These are phyloP conservation scores for Xanthoconium purpureum DNA, from an alignment of 768 basidiomycete genomes.

Conservation along the genomic window DNA sequence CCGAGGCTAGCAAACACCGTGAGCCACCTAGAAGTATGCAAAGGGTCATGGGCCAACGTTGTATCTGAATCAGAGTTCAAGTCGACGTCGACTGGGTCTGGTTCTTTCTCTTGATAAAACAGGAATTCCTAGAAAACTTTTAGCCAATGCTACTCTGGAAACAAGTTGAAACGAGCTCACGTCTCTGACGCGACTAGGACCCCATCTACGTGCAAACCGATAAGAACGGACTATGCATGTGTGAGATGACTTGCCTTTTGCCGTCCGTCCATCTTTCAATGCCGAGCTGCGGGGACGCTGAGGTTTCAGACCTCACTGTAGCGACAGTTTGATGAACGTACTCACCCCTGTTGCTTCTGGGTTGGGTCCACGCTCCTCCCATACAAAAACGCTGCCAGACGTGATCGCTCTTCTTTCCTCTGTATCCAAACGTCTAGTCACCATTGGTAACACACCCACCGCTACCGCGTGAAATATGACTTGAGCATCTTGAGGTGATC, in stretches of 20 bases:
- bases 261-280: slow-evolving; percentile 85
- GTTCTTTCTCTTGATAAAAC: slow-evolving; percentile 68
- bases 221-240: background rate
- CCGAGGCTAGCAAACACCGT: slow-evolving; percentile 24
- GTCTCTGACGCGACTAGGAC: slow-evolving; percentile 73
- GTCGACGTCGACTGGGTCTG: slow-evolving; percentile 48
- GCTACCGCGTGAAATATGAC: slow-evolving; percentile 73
- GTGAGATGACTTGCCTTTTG: slow-evolving; percentile 34
- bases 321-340: slow-evolving; percentile 9
- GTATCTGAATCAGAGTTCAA: slow-evolving; percentile 49
- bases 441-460: slow-evolving; percentile 56
- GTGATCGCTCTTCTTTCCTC: slow-evolving; percentile 68
- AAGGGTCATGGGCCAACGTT: slow-evolving; percentile 36
- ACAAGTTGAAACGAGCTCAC: slow-evolving; percentile 39
- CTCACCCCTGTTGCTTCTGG: slow-evolving; percentile 64
- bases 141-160: background rate
- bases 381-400: slow-evolving; percentile 77
- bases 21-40: background rate
- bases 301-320: slow-evolving; percentile 5
- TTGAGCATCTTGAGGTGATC: slow-evolving; percentile 65
- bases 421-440: slow-evolving; percentile 68
- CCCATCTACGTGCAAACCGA: slow-evolving; percentile 48
- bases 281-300: slow-evolving; percentile 46
- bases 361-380: slow-evolving; percentile 76
- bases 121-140: slow-evolving; percentile 59